Conservation (phyloP, 768 basidiomycete species). For the Tulasnella sp. region DNA sequence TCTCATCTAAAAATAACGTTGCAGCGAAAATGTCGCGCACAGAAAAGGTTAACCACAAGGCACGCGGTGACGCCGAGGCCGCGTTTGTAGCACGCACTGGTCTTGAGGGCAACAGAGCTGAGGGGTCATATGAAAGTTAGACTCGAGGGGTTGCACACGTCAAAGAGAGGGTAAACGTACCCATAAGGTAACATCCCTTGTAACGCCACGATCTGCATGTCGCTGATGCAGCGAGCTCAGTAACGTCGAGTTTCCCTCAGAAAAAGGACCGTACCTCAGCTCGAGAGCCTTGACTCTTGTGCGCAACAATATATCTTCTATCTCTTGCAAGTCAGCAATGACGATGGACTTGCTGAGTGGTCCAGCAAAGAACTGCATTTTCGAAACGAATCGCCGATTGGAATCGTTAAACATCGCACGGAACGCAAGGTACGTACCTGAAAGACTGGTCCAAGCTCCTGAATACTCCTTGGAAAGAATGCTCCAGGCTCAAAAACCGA, state of each 20-base stretch:
- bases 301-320: not conserved
- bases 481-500: not conserved
- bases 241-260: no score
- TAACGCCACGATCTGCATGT: not conserved
- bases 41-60: not conserved
- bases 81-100: not conserved
- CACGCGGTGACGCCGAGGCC: not conserved
- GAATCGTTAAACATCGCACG: not conserved
- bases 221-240: not conserved
- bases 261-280: not conserved
- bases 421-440: not conserved
- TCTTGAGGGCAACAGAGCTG: not conserved
- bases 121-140: not conserved
- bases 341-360: slow-evolving; percentile 1
- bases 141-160: not conserved
- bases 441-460: not conserved
- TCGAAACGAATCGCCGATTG: not conserved
- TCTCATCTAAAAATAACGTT: slow-evolving; percentile 1
- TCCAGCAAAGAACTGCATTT: not conserved
- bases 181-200: slow-evolving; percentile 1
- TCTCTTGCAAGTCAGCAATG: slow-evolving; percentile 4
- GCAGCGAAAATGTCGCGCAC: not conserved
- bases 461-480: not conserved
- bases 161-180: not conserved
- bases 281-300: not conserved